Evolutionary conservation across 129 eudicot species (phyloP).

Genomic region (Tanacetum coccineum): DNA sequence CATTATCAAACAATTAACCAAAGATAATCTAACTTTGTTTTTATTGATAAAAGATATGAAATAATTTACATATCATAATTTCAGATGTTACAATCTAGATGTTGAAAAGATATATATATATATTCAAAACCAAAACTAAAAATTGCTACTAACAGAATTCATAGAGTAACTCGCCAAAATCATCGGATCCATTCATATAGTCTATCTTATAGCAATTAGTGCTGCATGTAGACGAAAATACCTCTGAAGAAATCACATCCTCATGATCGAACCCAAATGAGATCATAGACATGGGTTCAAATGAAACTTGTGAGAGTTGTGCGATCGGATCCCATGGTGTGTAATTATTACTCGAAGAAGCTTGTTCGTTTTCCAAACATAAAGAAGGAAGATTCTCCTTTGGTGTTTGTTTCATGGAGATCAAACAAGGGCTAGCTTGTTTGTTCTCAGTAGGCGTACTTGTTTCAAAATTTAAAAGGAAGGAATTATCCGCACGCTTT

Average conservation of each 20-base stretch:
- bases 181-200: conserved; percentile 16
- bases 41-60: no score
- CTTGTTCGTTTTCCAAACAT: not conserved
- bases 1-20: no score
- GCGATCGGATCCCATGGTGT: not conserved
- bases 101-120: not conserved
- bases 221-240: not conserved
- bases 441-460: not conserved
- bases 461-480: conserved; percentile 37
- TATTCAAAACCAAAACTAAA: not conserved
- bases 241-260: conserved; percentile 7
- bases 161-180: conserved; percentile 17
- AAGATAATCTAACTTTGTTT: no score
- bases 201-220: conserved; percentile 12
- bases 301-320: conserved; percentile 9
- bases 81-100: no score
- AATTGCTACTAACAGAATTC: conserved; percentile 12
- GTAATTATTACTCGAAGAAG: not conserved
- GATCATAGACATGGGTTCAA: conserved; percentile 6
- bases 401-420: not conserved
- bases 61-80: no score
- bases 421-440: conserved; percentile 6
- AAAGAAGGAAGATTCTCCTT: not conserved
- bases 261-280: conserved; percentile 1
- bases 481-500: conserved; percentile 20